phyloP scores from a whole-genome alignment of 495 filamentous ascomycete genomes.

The Oidiodendron maius region DNA sequence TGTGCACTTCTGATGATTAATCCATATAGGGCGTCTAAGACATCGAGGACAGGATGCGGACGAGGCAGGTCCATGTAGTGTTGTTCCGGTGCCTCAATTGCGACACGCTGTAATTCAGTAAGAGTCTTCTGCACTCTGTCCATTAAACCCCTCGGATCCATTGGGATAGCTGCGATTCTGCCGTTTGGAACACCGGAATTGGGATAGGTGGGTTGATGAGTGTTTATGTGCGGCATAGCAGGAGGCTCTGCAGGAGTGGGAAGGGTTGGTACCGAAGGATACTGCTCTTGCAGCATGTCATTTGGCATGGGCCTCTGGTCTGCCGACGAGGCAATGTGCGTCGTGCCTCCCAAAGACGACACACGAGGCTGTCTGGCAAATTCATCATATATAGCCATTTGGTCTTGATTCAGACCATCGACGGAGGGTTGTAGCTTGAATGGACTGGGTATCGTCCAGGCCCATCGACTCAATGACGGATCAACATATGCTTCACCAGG shows the following conservation, averaged over 20 bases:
- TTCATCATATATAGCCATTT: conserved; percentile 92
- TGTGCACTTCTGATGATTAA: conserved; percentile 49
- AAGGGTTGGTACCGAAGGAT: conserved; percentile 66
- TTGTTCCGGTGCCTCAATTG: conserved; percentile 60
- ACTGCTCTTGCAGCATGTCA: conserved; percentile 81
- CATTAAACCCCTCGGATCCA: conserved; percentile 55
- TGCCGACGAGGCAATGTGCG: conserved; percentile 41
- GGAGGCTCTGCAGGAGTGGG: conserved; percentile 78
- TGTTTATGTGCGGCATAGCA: conserved; percentile 60
- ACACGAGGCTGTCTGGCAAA: conserved; percentile 75
- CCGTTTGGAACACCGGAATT: conserved; percentile 15
- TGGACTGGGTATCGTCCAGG: conserved; percentile 81
- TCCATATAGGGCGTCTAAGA: conserved; percentile 49
- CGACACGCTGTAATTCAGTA: conserved; percentile 59
- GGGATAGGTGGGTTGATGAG: conserved; percentile 54
- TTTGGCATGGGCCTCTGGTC: conserved; percentile 46
- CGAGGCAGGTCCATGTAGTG: conserved; percentile 63
- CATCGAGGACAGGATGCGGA: conserved; percentile 56
- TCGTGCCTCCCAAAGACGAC: conserved; percentile 30
- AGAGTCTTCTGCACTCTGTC: conserved; percentile 66
- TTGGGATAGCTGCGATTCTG: conserved; percentile 27
- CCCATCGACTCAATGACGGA: conserved; percentile 73
- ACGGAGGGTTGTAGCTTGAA: conserved; percentile 64
- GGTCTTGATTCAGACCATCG: conserved; percentile 80
- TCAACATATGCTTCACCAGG: conserved; percentile 81